Percentiles rank a stretch among this genome's conserved stretches.
These are phyloP conservation scores for Microcera coccophila DNA, from an alignment of 2,329 filamentous ascomycete species.

Conservation along the genomic window DNA sequence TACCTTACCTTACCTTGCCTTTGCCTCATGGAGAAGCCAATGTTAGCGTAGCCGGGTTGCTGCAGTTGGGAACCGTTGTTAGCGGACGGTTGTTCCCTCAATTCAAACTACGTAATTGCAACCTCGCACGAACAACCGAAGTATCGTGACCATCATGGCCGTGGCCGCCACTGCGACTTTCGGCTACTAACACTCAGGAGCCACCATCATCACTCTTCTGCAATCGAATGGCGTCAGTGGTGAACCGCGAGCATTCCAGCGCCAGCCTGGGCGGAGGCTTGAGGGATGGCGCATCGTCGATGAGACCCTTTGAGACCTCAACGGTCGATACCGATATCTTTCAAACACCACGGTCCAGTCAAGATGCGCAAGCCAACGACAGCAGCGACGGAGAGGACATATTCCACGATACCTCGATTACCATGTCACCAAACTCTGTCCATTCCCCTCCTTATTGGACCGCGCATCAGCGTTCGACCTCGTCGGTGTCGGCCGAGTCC, in stretches of 20 bases:
- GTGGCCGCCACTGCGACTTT: too few relatives aligned
- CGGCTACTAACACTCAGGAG: too few relatives aligned
- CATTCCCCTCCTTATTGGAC: constrained; percentile 46
- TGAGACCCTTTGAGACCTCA: constrained; percentile 16
- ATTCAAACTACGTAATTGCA: too few relatives aligned
- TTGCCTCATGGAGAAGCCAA: too few relatives aligned
- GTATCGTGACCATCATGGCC: too few relatives aligned
- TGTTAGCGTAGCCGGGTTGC: too few relatives aligned
- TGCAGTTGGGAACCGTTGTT: too few relatives aligned
- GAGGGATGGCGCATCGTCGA: constrained; percentile 15
- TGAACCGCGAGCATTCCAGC: constrained; percentile 24
- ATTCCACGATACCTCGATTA: constrained; percentile 20
- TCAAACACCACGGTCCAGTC: constrained; percentile 26
- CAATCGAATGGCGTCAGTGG: constrained; percentile 34
- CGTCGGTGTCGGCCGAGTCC: constrained; percentile 48
- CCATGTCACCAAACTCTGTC: constrained; percentile 28
- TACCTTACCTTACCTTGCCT: too few relatives aligned
- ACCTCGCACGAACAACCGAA: too few relatives aligned
- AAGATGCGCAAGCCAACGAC: constrained; percentile 7
- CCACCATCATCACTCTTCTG: constrained; percentile 12
- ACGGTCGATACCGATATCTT: constrained; percentile 19
- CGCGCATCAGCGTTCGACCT: constrained; percentile 36
- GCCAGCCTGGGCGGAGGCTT: constrained; percentile 19
- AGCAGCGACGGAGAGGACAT: constrained; percentile 9
- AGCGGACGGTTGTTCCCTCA: too few relatives aligned